Evolutionary conservation across 306 rosid genomes (phyloP), one percentile per base, ranked within the genome.

Genomic region (Quercus aquifolioides): DNA sequence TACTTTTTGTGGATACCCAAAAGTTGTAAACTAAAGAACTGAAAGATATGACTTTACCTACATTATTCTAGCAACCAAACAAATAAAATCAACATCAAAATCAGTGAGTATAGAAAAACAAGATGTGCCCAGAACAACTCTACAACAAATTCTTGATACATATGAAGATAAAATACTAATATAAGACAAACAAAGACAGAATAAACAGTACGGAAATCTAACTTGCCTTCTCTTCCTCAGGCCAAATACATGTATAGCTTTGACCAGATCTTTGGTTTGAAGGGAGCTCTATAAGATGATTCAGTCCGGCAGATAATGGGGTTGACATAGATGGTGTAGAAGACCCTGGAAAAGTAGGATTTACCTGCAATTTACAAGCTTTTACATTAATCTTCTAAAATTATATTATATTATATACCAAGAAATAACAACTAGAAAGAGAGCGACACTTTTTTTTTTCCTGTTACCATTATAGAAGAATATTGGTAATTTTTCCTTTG

Each of bases 281-380:
- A 93, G 97, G 96, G 90, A 83, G 92, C 89, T 93, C 94, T 76
- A 59, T 17, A 54, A 74, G 85, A 85, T 81, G 76, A 21, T 69
- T 72, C 73, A 51, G 30, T 81, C 78, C 87, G 5, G 63, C 73
- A 13, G 90, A 49, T 18, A 81, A 78, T 57, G 81, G 21, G 79
- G 71, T 80, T 26, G 86, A 76, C 12, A 75, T 80, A 68, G 68
- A 33, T 7, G 74, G 52, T 11, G 58, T 56, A 3, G 69, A 60
- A 35, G 78, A 73, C 14, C 89, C 92, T 14, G 63, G 79, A 76
- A 81, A 52, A 19, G 33, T 9, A 8, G 80, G 78, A 74, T 82
- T 88, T 76, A 85, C 73, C 97, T 88, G 85, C 77, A 83, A 43
- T 19, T 62, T 25, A 46, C 19, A 5, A 12, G 21, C 26, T 2